Evolutionary conservation across 202 grass and related monocot genomes (phyloP), one percentile per base, ranked within the genome.

Genomic region (Elaeis oleifera): DNA sequence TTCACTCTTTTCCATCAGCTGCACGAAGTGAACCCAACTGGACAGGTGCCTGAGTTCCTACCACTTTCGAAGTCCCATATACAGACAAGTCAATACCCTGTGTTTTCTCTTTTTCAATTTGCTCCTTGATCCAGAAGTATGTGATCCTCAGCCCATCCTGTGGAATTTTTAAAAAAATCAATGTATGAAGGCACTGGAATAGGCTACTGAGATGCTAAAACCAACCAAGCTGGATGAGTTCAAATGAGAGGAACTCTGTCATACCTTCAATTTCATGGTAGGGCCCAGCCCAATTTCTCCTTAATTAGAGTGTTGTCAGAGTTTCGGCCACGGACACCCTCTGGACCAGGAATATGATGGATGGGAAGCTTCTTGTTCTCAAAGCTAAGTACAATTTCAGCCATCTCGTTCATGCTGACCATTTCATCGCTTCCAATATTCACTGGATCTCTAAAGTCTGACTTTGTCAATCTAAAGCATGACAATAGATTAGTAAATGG

Each of bases 371-470:
- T 83, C 81, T 57, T 95, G 53, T 78, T 59, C 58, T 89, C 89
- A 49, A 95, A 95, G 78, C 84, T 72, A 24, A 95, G 89, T 9
- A 89, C 73, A n/a, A 95, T 95, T 50, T 85, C 89, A 68, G 89
- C 84, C 89, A 95, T 95, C 78, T 95, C 89, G 19, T 88, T 95
- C 89, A 95, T 95, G 84, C 89, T 88, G 17, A 95, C 89, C 89
- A 95, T 95, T 71, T 95, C 89, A 59, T 95, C 89, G 48, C 84
- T 85, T 68, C 89, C 89, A 59, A 95, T 95, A 78, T 95, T 95
- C 52, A 95, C 75, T 0, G 89, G 89, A 69, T 95, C 89, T 0
- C 81, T 64, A 73, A 95, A 95, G 29, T 95, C 84, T 1, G 89
- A 95, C 76, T 95, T 95, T 48, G 89, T 95, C 81, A 95, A 73